These are phyloP conservation scores for Diaporthe helianthi DNA, from an alignment of 2,329 filamentous ascomycete species.

Conservation along the genomic window DNA sequence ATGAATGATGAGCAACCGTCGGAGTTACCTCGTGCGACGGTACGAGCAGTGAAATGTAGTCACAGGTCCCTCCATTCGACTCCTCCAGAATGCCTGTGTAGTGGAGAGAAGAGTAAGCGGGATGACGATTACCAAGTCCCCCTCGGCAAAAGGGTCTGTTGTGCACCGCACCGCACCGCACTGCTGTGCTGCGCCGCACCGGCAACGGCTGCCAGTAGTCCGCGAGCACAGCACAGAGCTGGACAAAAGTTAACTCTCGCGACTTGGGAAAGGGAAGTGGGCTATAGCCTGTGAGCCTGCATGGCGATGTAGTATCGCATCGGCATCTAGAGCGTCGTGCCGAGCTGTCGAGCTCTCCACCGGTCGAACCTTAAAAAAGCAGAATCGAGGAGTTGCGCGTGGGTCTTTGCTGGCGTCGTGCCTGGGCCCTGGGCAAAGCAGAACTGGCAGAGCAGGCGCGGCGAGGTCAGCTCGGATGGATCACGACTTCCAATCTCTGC, in stretches of 20 bases:
- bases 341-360: slow-evolving; percentile 20
- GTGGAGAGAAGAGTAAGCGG: slow-evolving; percentile 22
- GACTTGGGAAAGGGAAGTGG: background rate
- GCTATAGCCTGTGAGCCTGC: slow-evolving; percentile 13
- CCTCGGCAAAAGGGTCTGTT: background rate
- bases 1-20: slow-evolving; percentile 23
- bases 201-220: background rate
- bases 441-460: no score
- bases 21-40: slow-evolving; percentile 25
- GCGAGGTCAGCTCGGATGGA: background rate
- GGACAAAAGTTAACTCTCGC: background rate
- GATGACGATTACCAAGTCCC: slow-evolving; percentile 25
- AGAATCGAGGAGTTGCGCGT: background rate
- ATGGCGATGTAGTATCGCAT: slow-evolving; percentile 15
- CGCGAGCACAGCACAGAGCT: slow-evolving; percentile 8
- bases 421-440: background rate
- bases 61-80: slow-evolving; percentile 24
- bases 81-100: slow-evolving; percentile 28
- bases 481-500: background rate
- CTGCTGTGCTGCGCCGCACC: background rate
- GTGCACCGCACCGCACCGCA: background rate
- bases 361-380: slow-evolving; percentile 15
- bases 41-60: slow-evolving; percentile 31
- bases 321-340: slow-evolving; percentile 11
- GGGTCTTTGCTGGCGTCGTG: background rate